Evolutionary conservation across 73 alveolate genomes (phyloP).

Genomic region (Strombidium stylifer): DNA sequence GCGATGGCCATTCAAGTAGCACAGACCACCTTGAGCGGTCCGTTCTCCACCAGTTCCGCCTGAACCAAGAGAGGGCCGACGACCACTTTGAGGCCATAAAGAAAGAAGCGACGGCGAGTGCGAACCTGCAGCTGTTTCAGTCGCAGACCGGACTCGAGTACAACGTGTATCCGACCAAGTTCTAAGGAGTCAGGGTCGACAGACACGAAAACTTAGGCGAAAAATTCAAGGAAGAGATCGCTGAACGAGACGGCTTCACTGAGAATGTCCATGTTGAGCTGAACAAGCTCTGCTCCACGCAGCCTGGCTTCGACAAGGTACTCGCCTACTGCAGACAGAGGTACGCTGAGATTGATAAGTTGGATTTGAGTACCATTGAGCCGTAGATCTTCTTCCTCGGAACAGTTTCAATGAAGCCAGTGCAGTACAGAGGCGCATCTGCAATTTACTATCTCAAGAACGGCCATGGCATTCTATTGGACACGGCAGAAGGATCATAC

Average conservation of each 20-base stretch:
- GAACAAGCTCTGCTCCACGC: neutral
- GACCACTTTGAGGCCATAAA: neutral
- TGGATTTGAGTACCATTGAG: constrained; percentile 54
- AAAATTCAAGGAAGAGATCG: neutral
- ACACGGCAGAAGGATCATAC: constrained; percentile 61
- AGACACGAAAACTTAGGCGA: no score
- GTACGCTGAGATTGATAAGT: neutral
- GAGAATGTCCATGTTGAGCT: neutral
- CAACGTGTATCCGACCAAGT: no score
- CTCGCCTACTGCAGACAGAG: neutral
- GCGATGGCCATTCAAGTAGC: neutral
- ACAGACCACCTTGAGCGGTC: constrained; percentile 2
- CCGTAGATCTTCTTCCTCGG: constrained; percentile 84
- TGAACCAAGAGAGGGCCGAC: neutral
- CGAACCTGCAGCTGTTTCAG: neutral
- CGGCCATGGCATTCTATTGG: constrained; percentile 45
- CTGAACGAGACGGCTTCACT: neutral
- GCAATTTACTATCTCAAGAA: constrained; percentile 47
- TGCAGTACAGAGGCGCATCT: constrained; percentile 77
- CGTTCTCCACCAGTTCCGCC: constrained; percentile 3
- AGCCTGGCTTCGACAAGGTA: neutral
- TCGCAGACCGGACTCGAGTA: no score
- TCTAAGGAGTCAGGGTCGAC: no score
- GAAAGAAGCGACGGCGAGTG: neutral
- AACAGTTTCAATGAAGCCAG: constrained; percentile 89